Conservation (phyloP, 495 filamentous ascomycete genomes). For the Xylaria curta region DNA sequence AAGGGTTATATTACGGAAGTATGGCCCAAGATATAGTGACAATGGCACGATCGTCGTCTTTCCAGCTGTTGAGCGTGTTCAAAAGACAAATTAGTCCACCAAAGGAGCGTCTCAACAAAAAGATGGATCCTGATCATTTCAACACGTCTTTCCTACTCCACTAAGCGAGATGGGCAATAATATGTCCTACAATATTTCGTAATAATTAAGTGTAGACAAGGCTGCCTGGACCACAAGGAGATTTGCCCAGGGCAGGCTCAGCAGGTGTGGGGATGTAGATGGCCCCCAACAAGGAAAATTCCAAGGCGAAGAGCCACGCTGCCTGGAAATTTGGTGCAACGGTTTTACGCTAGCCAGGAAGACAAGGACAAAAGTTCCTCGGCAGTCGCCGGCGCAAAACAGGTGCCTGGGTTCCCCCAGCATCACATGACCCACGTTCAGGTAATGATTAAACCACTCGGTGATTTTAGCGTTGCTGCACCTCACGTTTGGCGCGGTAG, state of each 20-base stretch:
- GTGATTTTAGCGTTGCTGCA: neutral
- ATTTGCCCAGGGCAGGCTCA: neutral
- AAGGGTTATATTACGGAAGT: neutral
- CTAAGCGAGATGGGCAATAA: neutral
- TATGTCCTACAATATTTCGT: neutral
- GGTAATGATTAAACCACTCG: neutral
- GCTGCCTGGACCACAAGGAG: neutral
- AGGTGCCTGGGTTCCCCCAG: neutral
- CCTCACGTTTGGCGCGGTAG: neutral
- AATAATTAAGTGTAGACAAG: conserved; percentile 7
- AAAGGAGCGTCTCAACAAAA: neutral
- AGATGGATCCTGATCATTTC: neutral
- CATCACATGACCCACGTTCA: neutral
- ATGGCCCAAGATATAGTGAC: neutral
- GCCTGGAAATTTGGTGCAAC: neutral
- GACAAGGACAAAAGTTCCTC: neutral
- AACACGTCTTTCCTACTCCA: neutral
- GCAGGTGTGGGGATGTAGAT: neutral
- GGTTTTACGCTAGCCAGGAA: neutral
- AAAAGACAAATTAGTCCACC: neutral
- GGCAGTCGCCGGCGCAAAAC: neutral
- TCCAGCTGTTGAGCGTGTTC: neutral
- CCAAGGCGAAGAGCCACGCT: neutral
- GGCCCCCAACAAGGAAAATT: neutral
- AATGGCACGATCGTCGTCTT: neutral